Percentiles rank a stretch among this genome's conserved stretches.
Evolutionary conservation across 2,329 filamentous ascomycete genomes (phyloP).

Genomic region (Triangularia verruculosa): DNA sequence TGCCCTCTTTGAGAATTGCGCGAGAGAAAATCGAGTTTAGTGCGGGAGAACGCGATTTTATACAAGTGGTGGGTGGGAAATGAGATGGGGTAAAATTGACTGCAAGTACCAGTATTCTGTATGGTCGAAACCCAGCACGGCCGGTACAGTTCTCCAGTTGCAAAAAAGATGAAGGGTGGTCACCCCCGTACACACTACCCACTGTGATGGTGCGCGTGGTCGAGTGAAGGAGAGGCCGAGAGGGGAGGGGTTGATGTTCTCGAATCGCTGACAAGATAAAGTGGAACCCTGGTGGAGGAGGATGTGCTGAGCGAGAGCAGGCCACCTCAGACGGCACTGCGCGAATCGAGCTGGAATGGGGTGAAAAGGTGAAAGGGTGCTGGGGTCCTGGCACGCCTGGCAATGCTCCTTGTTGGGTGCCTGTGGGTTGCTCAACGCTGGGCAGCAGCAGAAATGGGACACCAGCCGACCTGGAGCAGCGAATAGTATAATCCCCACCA

Average conservation of each 20-base stretch:
- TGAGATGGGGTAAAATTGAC: conserved; percentile 21
- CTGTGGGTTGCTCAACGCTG: neutral
- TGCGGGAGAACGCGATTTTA: conserved; percentile 28
- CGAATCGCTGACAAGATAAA: neutral
- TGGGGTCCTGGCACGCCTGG: neutral
- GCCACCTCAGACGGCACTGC: neutral
- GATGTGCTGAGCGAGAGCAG: neutral
- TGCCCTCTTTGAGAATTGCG: conserved; percentile 16
- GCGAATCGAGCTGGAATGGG: neutral
- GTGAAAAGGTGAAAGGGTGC: neutral
- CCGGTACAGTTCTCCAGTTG: neutral
- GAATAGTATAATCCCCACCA: neutral
- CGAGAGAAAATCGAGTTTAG: conserved; percentile 29
- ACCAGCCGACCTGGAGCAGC: neutral
- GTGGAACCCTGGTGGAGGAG: neutral
- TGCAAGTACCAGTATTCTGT: neutral
- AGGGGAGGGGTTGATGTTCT: neutral
- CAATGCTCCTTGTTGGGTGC: neutral
- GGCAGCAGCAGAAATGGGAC: neutral
- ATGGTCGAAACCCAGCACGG: neutral
- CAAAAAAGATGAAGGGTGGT: neutral
- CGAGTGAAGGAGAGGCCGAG: neutral
- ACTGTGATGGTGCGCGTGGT: neutral
- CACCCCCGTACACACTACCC: neutral
- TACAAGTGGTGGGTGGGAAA: conserved; percentile 23